Evolutionary conservation across 139 green algal species (phyloP), one percentile per base, ranked within the genome.

Genomic region (Tetradesmus obliquus): DNA sequence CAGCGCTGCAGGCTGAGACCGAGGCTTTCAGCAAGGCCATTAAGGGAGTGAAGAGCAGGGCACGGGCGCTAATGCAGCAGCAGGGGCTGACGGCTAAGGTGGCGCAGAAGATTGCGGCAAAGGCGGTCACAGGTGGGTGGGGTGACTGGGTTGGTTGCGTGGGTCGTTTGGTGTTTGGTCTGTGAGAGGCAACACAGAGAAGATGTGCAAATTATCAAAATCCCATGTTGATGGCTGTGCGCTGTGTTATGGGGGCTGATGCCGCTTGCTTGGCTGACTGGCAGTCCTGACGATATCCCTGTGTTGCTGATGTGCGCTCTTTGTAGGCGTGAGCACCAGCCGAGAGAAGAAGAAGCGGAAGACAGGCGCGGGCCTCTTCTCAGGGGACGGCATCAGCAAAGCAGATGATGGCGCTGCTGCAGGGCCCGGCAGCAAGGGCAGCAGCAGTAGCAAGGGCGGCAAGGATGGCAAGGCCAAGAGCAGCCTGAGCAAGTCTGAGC

Each of bases 21-120:
- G 93, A 93, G 84, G 91, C 24, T 0, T 54, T 90, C 54, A 88
- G n/a, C 20, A 91, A 92, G 24, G 51, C 57, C 45, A 93, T 96
- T 54, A 91, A 92, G n/a, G 93, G 93, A 51, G 90, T 94, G 58
- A 98, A 98, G 93, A 93, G 90, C 58, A 96, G 96, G 88, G 91
- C 94, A 1, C 83, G 93, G 20, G 92, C 96, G 87, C 84, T 96
- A 87, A 86, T 97, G 88, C 69, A 95, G 91, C 69, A 95, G 91
- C 90, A 97, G 87, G 97, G 97, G 13, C 83, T 98, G 58, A 84
- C 92, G 0, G 88, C 93, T 1, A 86, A 80, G 62, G 94, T 94
- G 89, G 96, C 97, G 32, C 93, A 93, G 54, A 95, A 95, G 86
- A 93, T 96, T 10, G 96, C 95, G n/a, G 93, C 92, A 10, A 89